These are phyloP conservation scores for Simplicillium aogashimaense DNA, from an alignment of 2,329 filamentous ascomycete species.

Conservation along the genomic window DNA sequence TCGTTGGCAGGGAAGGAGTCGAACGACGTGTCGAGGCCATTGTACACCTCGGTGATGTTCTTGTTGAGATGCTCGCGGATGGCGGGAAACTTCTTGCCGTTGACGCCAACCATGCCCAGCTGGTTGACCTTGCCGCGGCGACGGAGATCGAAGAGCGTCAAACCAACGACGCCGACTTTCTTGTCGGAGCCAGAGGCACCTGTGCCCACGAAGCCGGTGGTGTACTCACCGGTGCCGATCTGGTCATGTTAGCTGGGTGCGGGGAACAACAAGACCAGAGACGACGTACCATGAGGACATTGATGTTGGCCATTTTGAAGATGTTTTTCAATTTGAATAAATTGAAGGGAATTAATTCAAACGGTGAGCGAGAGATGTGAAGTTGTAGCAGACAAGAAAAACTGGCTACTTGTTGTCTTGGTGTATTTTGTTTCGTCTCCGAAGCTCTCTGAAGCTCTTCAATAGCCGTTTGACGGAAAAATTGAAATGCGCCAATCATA, in stretches of 20 bases:
- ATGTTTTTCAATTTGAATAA: neutral
- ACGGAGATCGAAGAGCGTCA: slow-evolving; percentile 83
- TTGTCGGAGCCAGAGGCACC: slow-evolving; percentile 84
- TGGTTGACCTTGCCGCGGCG: slow-evolving; percentile 79
- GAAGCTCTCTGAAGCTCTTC: no score
- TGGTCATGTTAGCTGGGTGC: slow-evolving; percentile 16
- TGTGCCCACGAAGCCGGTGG: slow-evolving; percentile 83
- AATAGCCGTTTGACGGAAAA: no score
- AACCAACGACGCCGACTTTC: slow-evolving; percentile 86
- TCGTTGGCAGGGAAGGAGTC: slow-evolving; percentile 72
- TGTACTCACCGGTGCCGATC: slow-evolving; percentile 94
- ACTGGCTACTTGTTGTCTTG: no score
- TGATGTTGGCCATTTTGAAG: slow-evolving; percentile 45
- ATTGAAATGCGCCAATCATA: no score
- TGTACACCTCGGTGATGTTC: slow-evolving; percentile 84
- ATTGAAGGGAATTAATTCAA: no score
- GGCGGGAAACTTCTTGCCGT: slow-evolving; percentile 80
- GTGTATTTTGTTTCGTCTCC: no score
- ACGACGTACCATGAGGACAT: slow-evolving; percentile 55
- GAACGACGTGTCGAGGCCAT: slow-evolving; percentile 79
- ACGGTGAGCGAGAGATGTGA: no score
- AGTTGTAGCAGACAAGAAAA: no score
- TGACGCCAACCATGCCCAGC: slow-evolving; percentile 82
- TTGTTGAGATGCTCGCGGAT: slow-evolving; percentile 83
- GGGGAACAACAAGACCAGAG: neutral